These are phyloP conservation scores for Botrytis aclada DNA, from an alignment of 2,329 filamentous ascomycete genomes.

Conservation along the genomic window DNA sequence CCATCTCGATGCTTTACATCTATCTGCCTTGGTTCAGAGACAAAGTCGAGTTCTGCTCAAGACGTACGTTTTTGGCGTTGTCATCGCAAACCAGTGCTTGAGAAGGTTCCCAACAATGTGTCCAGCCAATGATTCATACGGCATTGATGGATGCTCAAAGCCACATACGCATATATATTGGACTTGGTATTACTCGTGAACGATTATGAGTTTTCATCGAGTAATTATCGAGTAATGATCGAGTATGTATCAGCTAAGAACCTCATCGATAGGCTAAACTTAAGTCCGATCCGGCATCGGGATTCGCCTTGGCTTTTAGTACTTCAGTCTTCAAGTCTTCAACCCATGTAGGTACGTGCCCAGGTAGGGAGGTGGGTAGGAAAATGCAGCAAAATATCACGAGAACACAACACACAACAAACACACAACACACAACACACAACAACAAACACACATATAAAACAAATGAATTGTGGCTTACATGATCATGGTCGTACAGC, in stretches of 20 bases:
- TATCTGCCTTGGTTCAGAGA: not conserved
- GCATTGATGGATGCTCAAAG: not conserved
- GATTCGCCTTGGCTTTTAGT: not conserved
- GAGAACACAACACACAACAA: too few species aligned
- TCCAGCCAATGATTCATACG: not conserved
- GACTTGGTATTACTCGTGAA: too few species aligned
- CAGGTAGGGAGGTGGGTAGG: too few species aligned
- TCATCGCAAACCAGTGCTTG: not conserved
- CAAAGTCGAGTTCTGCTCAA: not conserved
- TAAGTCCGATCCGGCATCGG: constrained; percentile 13
- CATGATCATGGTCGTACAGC: not conserved
- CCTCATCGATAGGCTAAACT: constrained; percentile 5
- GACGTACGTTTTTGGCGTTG: not conserved
- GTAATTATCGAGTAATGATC: constrained; percentile 12
- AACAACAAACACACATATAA: too few species aligned
- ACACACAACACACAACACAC: too few species aligned
- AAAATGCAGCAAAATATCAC: too few species aligned
- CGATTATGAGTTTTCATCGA: not conserved
- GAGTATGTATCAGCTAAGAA: not conserved
- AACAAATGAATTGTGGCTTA: not conserved
- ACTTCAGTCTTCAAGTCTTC: not conserved
- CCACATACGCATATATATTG: not conserved
- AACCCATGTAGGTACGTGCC: not conserved
- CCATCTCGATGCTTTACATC: not conserved
- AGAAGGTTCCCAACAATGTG: not conserved